A percentile compares a stretch with the other conserved stretches of the same genome.
Evolutionary conservation across 2,329 filamentous ascomycete genomes (phyloP).

Genomic region (Epicoccum sorghinum): DNA sequence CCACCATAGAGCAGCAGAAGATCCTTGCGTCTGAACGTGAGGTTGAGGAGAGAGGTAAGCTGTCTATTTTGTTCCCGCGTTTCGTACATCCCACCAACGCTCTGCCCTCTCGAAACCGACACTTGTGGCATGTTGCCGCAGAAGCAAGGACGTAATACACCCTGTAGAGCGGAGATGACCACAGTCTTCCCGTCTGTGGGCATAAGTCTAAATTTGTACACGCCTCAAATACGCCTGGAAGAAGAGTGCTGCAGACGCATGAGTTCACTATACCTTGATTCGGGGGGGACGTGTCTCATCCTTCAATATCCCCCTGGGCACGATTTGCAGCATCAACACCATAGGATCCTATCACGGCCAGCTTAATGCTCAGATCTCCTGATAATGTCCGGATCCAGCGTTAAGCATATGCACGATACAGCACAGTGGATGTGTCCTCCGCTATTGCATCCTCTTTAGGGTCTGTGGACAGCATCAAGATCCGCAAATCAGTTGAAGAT

Average conservation of each 20-base stretch:
- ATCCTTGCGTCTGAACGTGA: slow-evolving; percentile 72
- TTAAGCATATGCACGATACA: neutral
- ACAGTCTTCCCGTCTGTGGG: slow-evolving; percentile 2
- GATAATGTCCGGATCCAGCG: neutral
- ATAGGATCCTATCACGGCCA: neutral
- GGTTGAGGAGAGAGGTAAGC: slow-evolving; percentile 69
- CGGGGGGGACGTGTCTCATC: slow-evolving; percentile 28
- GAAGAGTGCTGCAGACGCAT: slow-evolving; percentile 22
- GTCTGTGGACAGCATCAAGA: neutral
- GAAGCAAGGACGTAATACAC: slow-evolving; percentile 22
- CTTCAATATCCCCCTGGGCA: slow-evolving; percentile 22
- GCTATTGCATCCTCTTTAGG: neutral
- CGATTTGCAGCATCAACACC: neutral
- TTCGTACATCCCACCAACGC: slow-evolving; percentile 1
- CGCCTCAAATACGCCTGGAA: slow-evolving; percentile 28
- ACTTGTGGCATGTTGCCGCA: slow-evolving; percentile 10
- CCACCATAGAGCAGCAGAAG: slow-evolving; percentile 74
- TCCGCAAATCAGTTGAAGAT: slow-evolving; percentile 3
- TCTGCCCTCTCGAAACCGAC: slow-evolving; percentile 14
- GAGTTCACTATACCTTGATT: neutral
- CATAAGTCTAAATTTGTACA: slow-evolving; percentile 6
- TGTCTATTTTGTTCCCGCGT: slow-evolving; percentile 14
- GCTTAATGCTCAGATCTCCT: neutral
- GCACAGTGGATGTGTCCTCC: neutral
- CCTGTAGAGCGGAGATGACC: slow-evolving; percentile 11